These are phyloP conservation scores for Sporothrix pseudoabietina DNA, from an alignment of 2,329 filamentous ascomycete genomes.

Conservation along the genomic window DNA sequence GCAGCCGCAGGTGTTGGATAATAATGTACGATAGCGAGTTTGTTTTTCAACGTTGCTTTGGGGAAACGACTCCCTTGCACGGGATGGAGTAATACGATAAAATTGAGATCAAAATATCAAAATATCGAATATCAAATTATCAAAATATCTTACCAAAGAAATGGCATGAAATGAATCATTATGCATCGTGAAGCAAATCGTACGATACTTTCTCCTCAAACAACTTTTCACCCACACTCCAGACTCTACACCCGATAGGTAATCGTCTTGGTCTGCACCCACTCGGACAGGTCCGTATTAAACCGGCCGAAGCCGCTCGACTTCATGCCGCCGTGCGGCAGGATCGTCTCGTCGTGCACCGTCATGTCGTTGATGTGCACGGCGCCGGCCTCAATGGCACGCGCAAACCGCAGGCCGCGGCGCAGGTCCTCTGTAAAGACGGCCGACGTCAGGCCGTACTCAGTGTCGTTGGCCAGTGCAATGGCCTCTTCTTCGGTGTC, in stretches of 20 bases:
- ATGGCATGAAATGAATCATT: slow-evolving; percentile 2
- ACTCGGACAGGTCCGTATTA: slow-evolving; percentile 59
- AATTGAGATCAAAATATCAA: neutral
- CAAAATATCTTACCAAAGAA: no score
- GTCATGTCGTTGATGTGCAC: slow-evolving; percentile 69
- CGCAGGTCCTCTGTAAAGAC: slow-evolving; percentile 73
- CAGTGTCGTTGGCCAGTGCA: slow-evolving; percentile 75
- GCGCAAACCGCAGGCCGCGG: slow-evolving; percentile 60
- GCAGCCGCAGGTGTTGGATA: no score
- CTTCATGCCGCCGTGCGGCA: slow-evolving; percentile 71
- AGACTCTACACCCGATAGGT: slow-evolving; percentile 47
- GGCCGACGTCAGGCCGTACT: slow-evolving; percentile 72
- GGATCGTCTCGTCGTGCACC: slow-evolving; percentile 63
- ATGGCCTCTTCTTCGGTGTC: slow-evolving; percentile 73
- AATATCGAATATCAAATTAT: neutral
- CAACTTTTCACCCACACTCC: no score
- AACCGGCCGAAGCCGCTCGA: slow-evolving; percentile 66
- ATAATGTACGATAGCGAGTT: neutral
- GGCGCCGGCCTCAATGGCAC: slow-evolving; percentile 65
- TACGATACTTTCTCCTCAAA: neutral
- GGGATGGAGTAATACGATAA: neutral
- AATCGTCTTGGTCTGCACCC: slow-evolving; percentile 64
- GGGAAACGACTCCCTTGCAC: neutral
- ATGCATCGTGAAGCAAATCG: neutral
- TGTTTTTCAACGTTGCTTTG: neutral